Base-by-base conservation (phyloP, 1,284 basidiomycete species). In the Papiliotrema terrestris region DNA sequence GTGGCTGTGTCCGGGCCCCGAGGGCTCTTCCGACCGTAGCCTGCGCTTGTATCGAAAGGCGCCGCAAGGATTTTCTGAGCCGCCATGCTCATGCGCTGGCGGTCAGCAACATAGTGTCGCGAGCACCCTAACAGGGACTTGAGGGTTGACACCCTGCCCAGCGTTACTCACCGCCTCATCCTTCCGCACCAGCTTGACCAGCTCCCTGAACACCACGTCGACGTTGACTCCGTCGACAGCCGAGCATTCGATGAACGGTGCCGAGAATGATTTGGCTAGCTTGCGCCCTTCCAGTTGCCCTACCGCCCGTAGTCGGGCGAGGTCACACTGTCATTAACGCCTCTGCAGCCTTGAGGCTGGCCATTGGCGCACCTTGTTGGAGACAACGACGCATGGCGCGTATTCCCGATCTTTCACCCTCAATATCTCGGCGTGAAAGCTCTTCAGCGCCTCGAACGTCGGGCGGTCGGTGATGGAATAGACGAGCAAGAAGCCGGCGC, bases 171-270 rank as follows among this genome's bases (percentile, higher is more conserved):
- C 78, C 62, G 71, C 74, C 68, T 82, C 79, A 62, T 79, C 80
- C 50, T 77, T 74, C 37, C 81, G 60, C 36, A 83, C 81, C 54
- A 81, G 75, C 49, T 80, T 75, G 35, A 82, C 80, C n/a, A 82
- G 72, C 55, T 80, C 75, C 56, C 70, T 71, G 66, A 82, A 83
- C 15, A 80, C 80, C 49, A 82, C 77, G 62, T 83, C 81, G 32
- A 83, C 80, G 59, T 82, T 83, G 59, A 82, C 75, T 11, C 81
- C 72, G 51, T 81, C 79, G 65, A 79, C 80, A 29, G 81, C 81
- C 51, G 80, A 81, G 19, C 81, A 81, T 66, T 83, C 81, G 57
- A 82, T 80, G 59, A 82, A 82, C 19, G 75, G 77, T 55, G 80
- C 80, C 2, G 72, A 73, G 56, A 82, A 74, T 45, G 75, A 73